Evolutionary conservation across 306 rosid genomes (phyloP), one percentile per base, ranked within the genome.

Genomic region (Acacia confusa): DNA sequence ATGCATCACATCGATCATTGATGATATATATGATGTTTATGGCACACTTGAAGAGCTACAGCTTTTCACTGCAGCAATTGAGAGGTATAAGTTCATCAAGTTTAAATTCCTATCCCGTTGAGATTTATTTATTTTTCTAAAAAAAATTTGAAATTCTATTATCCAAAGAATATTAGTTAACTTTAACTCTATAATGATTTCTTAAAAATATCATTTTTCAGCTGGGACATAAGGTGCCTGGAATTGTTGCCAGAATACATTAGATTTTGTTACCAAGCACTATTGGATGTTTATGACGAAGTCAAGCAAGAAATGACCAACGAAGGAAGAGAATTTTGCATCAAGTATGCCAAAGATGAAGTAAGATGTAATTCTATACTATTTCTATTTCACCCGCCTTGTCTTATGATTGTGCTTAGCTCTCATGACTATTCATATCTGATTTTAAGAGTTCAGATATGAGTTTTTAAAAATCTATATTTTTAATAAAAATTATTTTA

Each of bases 11-110:
- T 60, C 84, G 1, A 6, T 75, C 20, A 4, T 90, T 16, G 91
- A 90, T 64, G 93, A 88, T 65, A 83, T 82, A 27, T 90, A 84
- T n/a, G 94, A 90, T 52, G 87, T 75, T 6, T 81, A 72, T 41
- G 94, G 89, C 0, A 86, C 90, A 28, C 9, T 81, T 15, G 80
- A 87, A 76, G 94, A 90, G 34, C 85, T 90, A 14, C 75, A 77
- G 2, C 40, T 80, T 24, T 73, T 90, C 38, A 88, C 88, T 0
- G 9, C 24, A 50, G 88, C 88, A 48, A 79, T 90, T 9, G 79
- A 82, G 22, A 88, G 89, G 90, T 88, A 61, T 9, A 15, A 25
- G 2, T 17, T 25, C n/a, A 44, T 7, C 3, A 25, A 71, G 22
- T 44, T 17, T 4, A 10, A 40, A 36, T 20, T 20, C 10, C 24